Evolutionary conservation across 805 yeast genomes (phyloP), one percentile per base, ranked within the genome.

Genomic region (Ogataea haglerorum): DNA sequence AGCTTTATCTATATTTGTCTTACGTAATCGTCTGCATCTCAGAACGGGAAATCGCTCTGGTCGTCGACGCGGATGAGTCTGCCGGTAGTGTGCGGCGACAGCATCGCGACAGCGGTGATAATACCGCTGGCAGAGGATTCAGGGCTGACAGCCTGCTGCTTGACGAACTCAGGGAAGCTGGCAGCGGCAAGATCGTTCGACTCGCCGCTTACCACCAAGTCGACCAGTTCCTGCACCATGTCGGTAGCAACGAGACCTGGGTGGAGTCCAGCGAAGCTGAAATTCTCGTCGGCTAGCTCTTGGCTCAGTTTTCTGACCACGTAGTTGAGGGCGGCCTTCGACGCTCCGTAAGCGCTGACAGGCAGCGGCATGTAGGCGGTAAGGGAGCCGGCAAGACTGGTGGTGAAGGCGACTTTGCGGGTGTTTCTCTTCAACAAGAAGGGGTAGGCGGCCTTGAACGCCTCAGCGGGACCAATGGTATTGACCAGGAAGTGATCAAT

Each of bases 261-360:
- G 16, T 37, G 42, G 16, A 40, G 28, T 3, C 40, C 18, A 2
- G 23, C 35, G 27, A 12, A 24, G 27, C 27, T 24, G 30, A 46
- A 46, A 3, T 48, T 54, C 15, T 63, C 63, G 5, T 32, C 37
- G 5, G 37, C 46, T 24, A 55, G 34, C 21, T 64, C 67, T 36
- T 46, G 34, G 19, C 60, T 49, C 24, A 66, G 39, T 21, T 47
- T 47, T 31, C 51, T 59, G 19, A 54, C 51, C 10, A 57, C 14
- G 40, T 49, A 49, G 50, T 65, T 66, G 15, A 65, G 36, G 1
- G 67, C 68, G 3, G 67, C 64, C 44, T 69, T 68, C 6, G 72
- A 66, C 6, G 56, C 54, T 12, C 63, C 64, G 42, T 67, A 67
- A 8, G 62, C 54, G 34, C 43, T 32, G 7, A 41, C 27, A 6